Evolutionary conservation across 768 basidiomycete species (phyloP).

Genomic region (Dentipellis fragilis): DNA sequence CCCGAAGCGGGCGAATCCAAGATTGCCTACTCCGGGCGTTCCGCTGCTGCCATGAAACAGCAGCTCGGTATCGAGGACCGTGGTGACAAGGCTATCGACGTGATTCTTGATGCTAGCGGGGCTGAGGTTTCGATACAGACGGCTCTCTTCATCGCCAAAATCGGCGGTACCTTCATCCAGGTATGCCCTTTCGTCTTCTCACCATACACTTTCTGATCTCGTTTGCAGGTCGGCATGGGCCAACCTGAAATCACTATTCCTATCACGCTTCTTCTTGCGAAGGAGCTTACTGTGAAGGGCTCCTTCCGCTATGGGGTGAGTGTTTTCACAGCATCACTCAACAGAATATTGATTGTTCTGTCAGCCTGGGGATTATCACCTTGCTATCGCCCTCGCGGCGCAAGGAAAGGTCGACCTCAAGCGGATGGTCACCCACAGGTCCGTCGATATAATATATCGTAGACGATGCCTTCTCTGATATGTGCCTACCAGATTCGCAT

Average conservation of each 20-base stretch:
- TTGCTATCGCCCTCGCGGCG: conserved; percentile 77
- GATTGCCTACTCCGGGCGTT: conserved; percentile 62
- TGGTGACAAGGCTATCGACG: conserved; percentile 64
- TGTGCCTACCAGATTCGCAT: conserved; percentile 44
- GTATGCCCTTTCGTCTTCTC: conserved; percentile 20
- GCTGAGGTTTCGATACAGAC: conserved; percentile 91
- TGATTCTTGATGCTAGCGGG: conserved; percentile 87
- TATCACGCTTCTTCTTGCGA: conserved; percentile 54
- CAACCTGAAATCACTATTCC: conserved; percentile 67
- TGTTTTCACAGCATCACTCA: conserved; percentile 3
- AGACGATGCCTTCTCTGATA: background rate
- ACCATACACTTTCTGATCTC: conserved; percentile 14
- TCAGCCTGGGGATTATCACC: conserved; percentile 76
- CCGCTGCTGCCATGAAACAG: conserved; percentile 55
- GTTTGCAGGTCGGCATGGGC: conserved; percentile 76
- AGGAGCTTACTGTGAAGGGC: conserved; percentile 77
- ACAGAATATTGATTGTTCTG: background rate
- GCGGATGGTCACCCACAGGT: conserved; percentile 85
- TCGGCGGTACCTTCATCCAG: conserved; percentile 69
- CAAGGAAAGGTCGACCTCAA: conserved; percentile 79
- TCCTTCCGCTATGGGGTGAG: conserved; percentile 86
- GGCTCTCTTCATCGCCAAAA: conserved; percentile 62
- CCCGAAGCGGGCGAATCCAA: conserved; percentile 54
- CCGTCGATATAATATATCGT: background rate
- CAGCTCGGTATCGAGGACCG: conserved; percentile 60